phyloP scores from a whole-genome alignment of 192 early-diverging fungal genomes.

The Dissophora ornata region DNA sequence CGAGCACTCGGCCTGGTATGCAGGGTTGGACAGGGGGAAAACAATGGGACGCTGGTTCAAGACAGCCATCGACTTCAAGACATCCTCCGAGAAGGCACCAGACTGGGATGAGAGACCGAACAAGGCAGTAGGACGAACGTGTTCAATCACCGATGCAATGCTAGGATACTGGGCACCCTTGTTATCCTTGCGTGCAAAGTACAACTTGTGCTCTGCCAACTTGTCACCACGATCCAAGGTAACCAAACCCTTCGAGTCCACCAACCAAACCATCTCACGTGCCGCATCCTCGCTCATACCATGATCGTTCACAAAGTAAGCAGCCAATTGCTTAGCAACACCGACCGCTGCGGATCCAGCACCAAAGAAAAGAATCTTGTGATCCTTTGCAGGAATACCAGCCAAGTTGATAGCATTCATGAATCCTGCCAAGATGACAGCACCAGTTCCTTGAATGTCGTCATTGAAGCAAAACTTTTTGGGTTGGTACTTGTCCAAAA shows the following conservation, averaged over 20 bases:
- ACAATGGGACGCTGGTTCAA: slow-evolving; percentile 86
- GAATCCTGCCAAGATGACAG: slow-evolving; percentile 92
- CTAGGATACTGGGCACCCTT: slow-evolving; percentile 77
- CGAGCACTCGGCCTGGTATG: slow-evolving; percentile 93
- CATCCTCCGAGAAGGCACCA: slow-evolving; percentile 79
- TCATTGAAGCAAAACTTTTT: slow-evolving; percentile 93
- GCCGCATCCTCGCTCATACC: slow-evolving; percentile 79
- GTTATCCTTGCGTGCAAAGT: slow-evolving; percentile 92
- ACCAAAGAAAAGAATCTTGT: slow-evolving; percentile 93
- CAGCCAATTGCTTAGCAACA: slow-evolving; percentile 89
- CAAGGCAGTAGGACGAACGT: slow-evolving; percentile 89
- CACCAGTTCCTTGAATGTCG: slow-evolving; percentile 94
- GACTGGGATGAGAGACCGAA: slow-evolving; percentile 88
- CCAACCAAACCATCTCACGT: slow-evolving; percentile 81
- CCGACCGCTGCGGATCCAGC: slow-evolving; percentile 96
- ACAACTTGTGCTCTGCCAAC: slow-evolving; percentile 83
- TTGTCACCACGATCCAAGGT: slow-evolving; percentile 89
- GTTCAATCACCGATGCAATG: slow-evolving; percentile 81
- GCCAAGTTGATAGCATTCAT: slow-evolving; percentile 84
- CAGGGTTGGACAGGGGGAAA: slow-evolving; percentile 92
- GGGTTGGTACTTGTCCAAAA: slow-evolving; percentile 82
- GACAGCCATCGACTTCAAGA: slow-evolving; percentile 79
- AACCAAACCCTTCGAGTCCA: slow-evolving; percentile 93
- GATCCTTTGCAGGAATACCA: slow-evolving; percentile 75
- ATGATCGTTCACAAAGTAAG: slow-evolving; percentile 83